Conservation (phyloP, 2,329 filamentous ascomycete genomes). For the Tolypocladium cylindrosporum region DNA sequence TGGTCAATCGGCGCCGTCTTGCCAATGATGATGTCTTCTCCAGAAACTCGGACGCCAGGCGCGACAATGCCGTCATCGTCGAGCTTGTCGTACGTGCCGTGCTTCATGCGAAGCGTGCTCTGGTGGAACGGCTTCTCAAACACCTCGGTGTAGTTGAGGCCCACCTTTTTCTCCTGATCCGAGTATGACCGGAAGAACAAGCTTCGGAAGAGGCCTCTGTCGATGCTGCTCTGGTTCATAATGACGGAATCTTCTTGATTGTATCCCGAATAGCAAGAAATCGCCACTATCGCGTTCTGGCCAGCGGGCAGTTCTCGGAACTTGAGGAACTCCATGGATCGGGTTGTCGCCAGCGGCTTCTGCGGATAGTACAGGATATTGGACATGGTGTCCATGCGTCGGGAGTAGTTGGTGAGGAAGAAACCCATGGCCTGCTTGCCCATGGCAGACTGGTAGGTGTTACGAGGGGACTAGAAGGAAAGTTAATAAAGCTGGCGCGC, state of each 20-base stretch:
- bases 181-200: constrained; percentile 97
- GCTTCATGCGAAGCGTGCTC: constrained; percentile 86
- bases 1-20: constrained; percentile 93
- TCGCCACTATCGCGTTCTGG: constrained; percentile 97
- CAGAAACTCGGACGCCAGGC: constrained; percentile 87
- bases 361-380: constrained; percentile 99
- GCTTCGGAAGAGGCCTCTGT: constrained; percentile 93
- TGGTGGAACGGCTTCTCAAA: constrained; percentile 91
- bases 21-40: constrained; percentile 97
- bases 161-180: constrained; percentile 92
- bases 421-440: constrained; percentile 99
- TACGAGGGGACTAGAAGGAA: constrained; percentile 69
- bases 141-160: constrained; percentile 81
- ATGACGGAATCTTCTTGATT: constrained; percentile 99
- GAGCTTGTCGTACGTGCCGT: constrained; percentile 93
- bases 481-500: background rate
- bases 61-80: constrained; percentile 93
- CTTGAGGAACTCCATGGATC: constrained; percentile 97
- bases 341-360: constrained; percentile 89
- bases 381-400: constrained; percentile 98
- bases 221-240: constrained; percentile 99
- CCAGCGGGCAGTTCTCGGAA: constrained; percentile 95
- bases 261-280: constrained; percentile 95
- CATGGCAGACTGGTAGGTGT: constrained; percentile 99
- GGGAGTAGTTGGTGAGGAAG: constrained; percentile 92